Percentiles rank a stretch among this genome's conserved stretches.
These are phyloP conservation scores for Ceriops zippeliana DNA, from an alignment of 345 rosid species.

Conservation along the genomic window DNA sequence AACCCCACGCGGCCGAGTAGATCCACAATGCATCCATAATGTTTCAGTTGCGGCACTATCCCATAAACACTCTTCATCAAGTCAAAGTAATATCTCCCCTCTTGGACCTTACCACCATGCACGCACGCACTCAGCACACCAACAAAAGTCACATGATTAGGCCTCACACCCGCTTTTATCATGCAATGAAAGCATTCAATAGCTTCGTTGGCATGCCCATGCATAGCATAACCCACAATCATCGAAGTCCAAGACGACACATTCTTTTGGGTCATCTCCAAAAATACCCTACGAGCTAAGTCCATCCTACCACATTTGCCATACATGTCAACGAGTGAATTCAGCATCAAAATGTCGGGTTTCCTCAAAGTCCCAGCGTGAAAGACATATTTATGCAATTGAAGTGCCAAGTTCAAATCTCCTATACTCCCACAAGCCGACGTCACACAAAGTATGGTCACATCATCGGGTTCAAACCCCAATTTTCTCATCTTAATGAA, in stretches of 20 bases:
- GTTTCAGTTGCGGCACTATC: slow-evolving; percentile 47
- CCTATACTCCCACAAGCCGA: slow-evolving; percentile 81
- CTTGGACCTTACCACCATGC: slow-evolving; percentile 73
- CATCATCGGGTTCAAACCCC: slow-evolving; percentile 72
- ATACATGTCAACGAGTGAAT: slow-evolving; percentile 70
- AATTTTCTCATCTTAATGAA: slow-evolving; percentile 52
- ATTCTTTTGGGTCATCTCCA: slow-evolving; percentile 41
- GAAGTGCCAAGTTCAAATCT: slow-evolving; percentile 56
- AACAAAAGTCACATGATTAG: slow-evolving; percentile 69
- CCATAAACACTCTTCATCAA: slow-evolving; percentile 56
- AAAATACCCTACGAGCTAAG: slow-evolving; percentile 53
- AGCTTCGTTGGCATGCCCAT: slow-evolving; percentile 58
- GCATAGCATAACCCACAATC: slow-evolving; percentile 64
- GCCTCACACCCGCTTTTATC: slow-evolving; percentile 52
- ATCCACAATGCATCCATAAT: slow-evolving; percentile 84
- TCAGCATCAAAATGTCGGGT: slow-evolving; percentile 57
- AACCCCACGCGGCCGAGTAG: slow-evolving; percentile 65
- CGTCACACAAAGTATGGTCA: slow-evolving; percentile 68
- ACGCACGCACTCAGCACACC: slow-evolving; percentile 82
- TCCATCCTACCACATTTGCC: slow-evolving; percentile 92
- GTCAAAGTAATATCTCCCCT: slow-evolving; percentile 54
- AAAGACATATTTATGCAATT: slow-evolving; percentile 67
- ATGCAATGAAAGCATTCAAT: slow-evolving; percentile 50
- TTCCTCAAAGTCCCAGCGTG: slow-evolving; percentile 43
- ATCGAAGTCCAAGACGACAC: slow-evolving; percentile 86